Conservation (phyloP, 225 moss, liverwort and hornwort species). For the Physcomitrium patens region DNA sequence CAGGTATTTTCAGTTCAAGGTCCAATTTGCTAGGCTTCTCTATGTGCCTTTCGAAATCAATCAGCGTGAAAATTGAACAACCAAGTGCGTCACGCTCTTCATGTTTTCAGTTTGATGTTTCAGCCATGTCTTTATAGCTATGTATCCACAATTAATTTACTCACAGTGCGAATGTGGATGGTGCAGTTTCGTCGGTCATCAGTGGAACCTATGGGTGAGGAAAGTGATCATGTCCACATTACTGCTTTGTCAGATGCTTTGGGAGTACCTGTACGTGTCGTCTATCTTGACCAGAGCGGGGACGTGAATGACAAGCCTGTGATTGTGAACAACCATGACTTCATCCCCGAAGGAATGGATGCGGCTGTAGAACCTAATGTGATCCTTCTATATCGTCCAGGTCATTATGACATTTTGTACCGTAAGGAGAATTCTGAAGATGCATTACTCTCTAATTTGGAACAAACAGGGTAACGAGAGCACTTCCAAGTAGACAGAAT, state of each 20-base stretch:
- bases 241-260: conserved; percentile 94
- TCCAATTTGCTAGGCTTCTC: not conserved
- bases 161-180: conserved; percentile 4
- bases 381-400: conserved; percentile 84
- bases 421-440: conserved; percentile 24
- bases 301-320: conserved; percentile 75
- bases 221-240: conserved; percentile 98
- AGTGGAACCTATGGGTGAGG: conserved; percentile 99
- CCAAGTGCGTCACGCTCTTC: conserved; percentile 5
- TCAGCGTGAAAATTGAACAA: not conserved
- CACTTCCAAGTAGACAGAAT: conserved; percentile 14
- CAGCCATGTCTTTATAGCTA: conserved; percentile 14
- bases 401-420: conserved; percentile 90
- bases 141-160: not conserved
- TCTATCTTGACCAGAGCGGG: conserved; percentile 92
- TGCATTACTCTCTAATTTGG: conserved; percentile 10
- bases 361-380: conserved; percentile 51
- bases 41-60: not conserved
- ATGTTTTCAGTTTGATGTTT: not conserved
- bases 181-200: conserved; percentile 96
- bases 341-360: conserved; percentile 61
- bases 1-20: not conserved
- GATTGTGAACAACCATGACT: conserved; percentile 95
- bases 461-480: conserved; percentile 20
- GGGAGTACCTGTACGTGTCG: conserved; percentile 93